A percentile compares a stretch with the other conserved stretches of the same genome.
Conservation (phyloP, 805 yeast genomes). For the Ogataea nonfermentans region DNA sequence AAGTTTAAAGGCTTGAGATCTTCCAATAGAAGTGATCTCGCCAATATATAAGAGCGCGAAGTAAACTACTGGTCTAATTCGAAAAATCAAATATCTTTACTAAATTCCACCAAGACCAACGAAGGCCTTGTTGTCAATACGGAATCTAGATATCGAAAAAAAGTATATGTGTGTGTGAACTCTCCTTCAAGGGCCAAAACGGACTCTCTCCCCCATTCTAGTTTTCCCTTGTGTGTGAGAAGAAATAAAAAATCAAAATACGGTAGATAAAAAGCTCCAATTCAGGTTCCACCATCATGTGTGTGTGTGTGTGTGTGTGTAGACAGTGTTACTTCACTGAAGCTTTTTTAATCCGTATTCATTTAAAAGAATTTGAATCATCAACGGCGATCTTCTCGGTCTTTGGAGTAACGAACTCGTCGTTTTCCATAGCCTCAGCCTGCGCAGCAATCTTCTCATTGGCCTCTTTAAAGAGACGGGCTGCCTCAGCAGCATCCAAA, state of each 20-base stretch:
- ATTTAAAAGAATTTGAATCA: not conserved
- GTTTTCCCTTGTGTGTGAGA: constrained; percentile 12
- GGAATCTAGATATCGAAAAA: no score
- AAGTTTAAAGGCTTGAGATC: constrained; percentile 21
- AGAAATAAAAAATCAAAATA: not conserved
- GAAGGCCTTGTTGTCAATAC: constrained; percentile 10
- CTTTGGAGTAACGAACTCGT: not conserved
- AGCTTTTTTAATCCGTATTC: not conserved
- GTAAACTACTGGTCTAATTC: not conserved
- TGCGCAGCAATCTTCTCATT: constrained; percentile 30
- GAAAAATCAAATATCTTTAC: no score
- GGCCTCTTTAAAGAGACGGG: constrained; percentile 48
- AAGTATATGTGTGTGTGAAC: constrained; percentile 10
- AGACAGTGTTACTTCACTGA: not conserved
- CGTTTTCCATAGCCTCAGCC: constrained; percentile 7
- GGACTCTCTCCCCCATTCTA: constrained; percentile 25
- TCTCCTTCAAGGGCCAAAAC: constrained; percentile 10
- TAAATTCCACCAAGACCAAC: constrained; percentile 15
- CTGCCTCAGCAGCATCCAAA: constrained; percentile 50
- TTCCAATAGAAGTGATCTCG: constrained; percentile 19
- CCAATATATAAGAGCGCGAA: constrained; percentile 8
- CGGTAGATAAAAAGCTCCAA: not conserved
- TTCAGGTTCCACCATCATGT: not conserved
- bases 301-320: constrained; percentile 19
- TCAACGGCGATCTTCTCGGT: constrained; percentile 8